Evolutionary conservation across 768 basidiomycete genomes (phyloP), one percentile per base, ranked within the genome.

Genomic region (Podaxis carcinomalis): DNA sequence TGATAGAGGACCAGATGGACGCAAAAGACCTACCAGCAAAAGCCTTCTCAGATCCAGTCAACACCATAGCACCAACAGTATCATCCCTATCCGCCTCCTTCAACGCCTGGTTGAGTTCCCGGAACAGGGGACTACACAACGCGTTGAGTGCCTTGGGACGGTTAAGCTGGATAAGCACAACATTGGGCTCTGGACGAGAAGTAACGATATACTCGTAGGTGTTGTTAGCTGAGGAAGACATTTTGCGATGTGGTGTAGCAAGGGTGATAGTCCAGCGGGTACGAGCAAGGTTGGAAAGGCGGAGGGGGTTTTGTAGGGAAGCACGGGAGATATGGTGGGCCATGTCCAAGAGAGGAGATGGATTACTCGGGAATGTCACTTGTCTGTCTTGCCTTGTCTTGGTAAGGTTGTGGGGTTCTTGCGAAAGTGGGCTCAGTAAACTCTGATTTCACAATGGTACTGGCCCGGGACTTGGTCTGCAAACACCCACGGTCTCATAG

Each of bases 121-220:
- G 74, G 72, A 98, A 90, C 61, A 98, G 80, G 5, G 90, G 86
- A 23, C 85, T 83, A 67, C 81, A 88, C 62, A 99, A 80, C 3
- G 97, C 95, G 70, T 97, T 98, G 61, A 95, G 77, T 16, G 90
- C 89, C 67, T 93, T 93, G 25, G 94, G 94, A 47, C 94, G 83
- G 75, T 96, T 94, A 67, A 96, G 80, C 13, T 89, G 92, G 68
- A 96, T 85, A 67, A 95, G 85, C n/a, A 83, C 77, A 46, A 92
- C 88, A 19, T 80, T 79, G 2, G 85, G 83, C 56, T 86, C 81
- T 1, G 91, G 90, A 61, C 80, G 80, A 2, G 89, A 85, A 16
- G 84, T 81, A 46, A 92, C 75, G 69, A 93, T 89, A 68, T 85
- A 79, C 67, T 84, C 80, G 74, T 88, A 90, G 58, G 67, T 64